Evolutionary conservation across 306 rosid genomes (phyloP), one percentile per base, ranked within the genome.

Genomic region (Castanospermum australe): DNA sequence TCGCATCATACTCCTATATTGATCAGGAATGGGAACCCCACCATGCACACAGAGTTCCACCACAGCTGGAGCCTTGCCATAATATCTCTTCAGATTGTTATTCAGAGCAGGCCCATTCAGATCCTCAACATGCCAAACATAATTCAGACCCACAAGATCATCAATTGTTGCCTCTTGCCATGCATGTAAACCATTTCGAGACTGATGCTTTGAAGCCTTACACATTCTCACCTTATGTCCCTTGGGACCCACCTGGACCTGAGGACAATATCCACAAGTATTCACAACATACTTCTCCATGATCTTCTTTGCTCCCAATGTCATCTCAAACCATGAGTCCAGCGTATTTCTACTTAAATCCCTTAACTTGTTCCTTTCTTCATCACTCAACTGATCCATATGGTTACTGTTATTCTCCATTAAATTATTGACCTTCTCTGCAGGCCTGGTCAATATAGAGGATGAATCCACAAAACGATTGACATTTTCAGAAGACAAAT

Each of bases 221-320:
- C 98, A 91, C 89, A 86, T 86, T 82, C 98, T 91, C 72, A 92
- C 92, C 84, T 93, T 93, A 84, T 93, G 98, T 45, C 98, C 97
- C 88, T 84, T 88, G 2, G 93, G 96, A 73, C 97, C 96, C 32
- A 91, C 98, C 83, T 91, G 97, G 10, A 93, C 85, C 86, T 93
- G 96, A 5, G 92, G 87, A 81, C 97, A 93, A 81, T 90, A 93
- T 56, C 97, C 98, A 60, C 97, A 93, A 17, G 94, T 90, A 82
- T 81, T 76, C 78, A 90, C 96, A 44, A 42, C 71, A 78, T 90
- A 93, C 79, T 82, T 87, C 82, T 90, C 91, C 97, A 93, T 90
- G 59, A 93, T 84, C 80, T 81, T 90, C 88, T 84, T 89, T 38
- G 85, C 92, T 67, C 97, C 95, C 3, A 76, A 81, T 22, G 35